These are phyloP conservation scores for Fraxinus americana DNA, from an alignment of 257 asterid genomes.

Conservation along the genomic window DNA sequence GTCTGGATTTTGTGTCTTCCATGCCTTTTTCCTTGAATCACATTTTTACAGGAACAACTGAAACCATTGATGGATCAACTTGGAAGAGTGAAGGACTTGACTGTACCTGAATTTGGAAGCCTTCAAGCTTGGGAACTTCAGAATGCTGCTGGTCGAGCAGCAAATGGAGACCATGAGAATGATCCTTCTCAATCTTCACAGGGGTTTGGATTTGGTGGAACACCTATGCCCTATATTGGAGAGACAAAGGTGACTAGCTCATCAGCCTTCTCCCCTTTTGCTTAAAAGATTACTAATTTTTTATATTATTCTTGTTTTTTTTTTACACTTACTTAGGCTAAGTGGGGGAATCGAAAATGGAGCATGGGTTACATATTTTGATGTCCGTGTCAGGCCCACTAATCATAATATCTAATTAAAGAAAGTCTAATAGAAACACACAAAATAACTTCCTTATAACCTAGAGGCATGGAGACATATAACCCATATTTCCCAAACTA, in stretches of 20 bases:
- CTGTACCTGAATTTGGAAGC: conserved; percentile 81
- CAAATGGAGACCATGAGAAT: conserved; percentile 60
- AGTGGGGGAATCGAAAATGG: neutral
- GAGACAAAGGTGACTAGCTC: conserved; percentile 68
- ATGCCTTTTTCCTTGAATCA: neutral
- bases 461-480: too few relatives aligned
- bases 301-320: conserved; percentile 10
- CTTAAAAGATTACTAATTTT: conserved; percentile 11
- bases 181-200: conserved; percentile 62
- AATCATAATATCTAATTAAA: neutral
- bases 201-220: conserved; percentile 75
- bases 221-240: conserved; percentile 93
- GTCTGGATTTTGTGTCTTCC: neutral
- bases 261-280: neutral
- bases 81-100: conserved; percentile 82
- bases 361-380: neutral
- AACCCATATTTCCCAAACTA: neutral
- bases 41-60: conserved; percentile 56
- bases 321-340: neutral
- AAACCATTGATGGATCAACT: conserved; percentile 86
- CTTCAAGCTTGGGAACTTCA: conserved; percentile 92
- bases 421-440: neutral
- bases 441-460: too few relatives aligned
- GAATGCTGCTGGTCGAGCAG: conserved; percentile 65
- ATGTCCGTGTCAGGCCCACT: neutral